A percentile compares a stretch with the other conserved stretches of the same genome.
phyloP scores from a whole-genome alignment of 495 filamentous ascomycete genomes.

The Oleoguttula mirabilis region DNA sequence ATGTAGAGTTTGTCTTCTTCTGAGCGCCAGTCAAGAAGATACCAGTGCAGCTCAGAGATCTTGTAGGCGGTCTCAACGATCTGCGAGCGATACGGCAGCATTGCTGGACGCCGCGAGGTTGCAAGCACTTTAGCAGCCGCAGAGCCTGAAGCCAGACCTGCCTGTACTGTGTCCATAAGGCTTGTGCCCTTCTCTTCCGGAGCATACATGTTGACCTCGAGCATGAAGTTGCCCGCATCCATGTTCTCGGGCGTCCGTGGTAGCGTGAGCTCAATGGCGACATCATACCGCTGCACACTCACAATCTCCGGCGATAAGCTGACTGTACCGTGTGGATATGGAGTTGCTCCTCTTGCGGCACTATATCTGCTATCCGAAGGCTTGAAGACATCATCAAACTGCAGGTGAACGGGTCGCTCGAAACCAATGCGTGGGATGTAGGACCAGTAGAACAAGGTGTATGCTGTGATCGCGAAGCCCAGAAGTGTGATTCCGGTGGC shows the following conservation, averaged over 20 bases:
- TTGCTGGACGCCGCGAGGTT: conserved; percentile 47
- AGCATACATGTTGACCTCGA: conserved; percentile 38
- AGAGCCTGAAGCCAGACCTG: neutral
- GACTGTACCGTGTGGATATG: conserved; percentile 43
- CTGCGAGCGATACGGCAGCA: conserved; percentile 53
- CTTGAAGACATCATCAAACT: conserved; percentile 54
- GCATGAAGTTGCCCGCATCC: conserved; percentile 79
- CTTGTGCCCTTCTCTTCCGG: conserved; percentile 4
- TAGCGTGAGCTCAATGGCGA: conserved; percentile 45
- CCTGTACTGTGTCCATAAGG: conserved; percentile 11
- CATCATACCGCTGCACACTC: conserved; percentile 49
- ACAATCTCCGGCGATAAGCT: conserved; percentile 36
- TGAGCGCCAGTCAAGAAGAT: conserved; percentile 44
- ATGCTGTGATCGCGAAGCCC: conserved; percentile 51
- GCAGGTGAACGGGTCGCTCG: conserved; percentile 58
- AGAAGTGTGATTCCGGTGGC: conserved; percentile 47
- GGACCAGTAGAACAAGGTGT: conserved; percentile 66
- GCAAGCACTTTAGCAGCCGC: conserved; percentile 24
- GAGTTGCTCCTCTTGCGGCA: conserved; percentile 18
- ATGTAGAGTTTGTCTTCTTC: conserved; percentile 49
- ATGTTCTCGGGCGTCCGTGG: conserved; percentile 50
- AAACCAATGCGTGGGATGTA: conserved; percentile 64
- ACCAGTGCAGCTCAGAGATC: conserved; percentile 44
- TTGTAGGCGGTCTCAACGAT: conserved; percentile 42
- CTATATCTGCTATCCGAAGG: conserved; percentile 1